Conservation (phyloP, 78 protist species). For the Protostelium mycophagum region DNA sequence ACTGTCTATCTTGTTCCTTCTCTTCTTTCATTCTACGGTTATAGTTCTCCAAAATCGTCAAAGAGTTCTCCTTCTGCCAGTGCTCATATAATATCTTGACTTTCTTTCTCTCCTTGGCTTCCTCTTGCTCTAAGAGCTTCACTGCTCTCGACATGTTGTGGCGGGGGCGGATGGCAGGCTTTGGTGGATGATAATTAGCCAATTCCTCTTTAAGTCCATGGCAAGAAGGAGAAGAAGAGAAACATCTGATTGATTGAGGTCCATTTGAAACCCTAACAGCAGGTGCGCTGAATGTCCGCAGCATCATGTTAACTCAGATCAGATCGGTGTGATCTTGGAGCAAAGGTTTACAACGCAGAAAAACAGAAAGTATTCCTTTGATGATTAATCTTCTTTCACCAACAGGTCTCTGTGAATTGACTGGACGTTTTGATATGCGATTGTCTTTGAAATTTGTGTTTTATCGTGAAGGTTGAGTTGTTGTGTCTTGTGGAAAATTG, state of each 20-base stretch:
- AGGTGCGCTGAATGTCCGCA: background rate
- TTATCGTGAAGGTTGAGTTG: no score
- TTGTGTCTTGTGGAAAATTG: no score
- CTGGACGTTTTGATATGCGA: no score
- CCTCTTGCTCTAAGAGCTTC: background rate
- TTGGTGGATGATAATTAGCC: background rate
- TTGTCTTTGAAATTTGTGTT: no score
- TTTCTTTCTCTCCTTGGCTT: background rate
- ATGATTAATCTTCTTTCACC: no score
- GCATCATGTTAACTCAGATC: background rate
- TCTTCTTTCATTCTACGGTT: no score
- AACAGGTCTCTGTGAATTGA: no score
- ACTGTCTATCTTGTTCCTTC: no score
- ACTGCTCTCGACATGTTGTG: background rate
- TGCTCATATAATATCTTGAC: background rate
- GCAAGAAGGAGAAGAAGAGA: background rate
- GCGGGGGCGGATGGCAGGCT: background rate
- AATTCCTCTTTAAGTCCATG: background rate
- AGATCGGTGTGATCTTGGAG: background rate
- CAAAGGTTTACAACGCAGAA: no score
- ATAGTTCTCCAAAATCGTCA: no score
- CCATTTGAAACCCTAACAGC: background rate
- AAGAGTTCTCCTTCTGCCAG: background rate
- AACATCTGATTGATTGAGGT: background rate
- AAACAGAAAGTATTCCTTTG: no score